Percentiles rank a stretch among this genome's conserved stretches.
Conservation (phyloP, 257 asterid genomes). For the Nicotiana knightiana region DNA sequence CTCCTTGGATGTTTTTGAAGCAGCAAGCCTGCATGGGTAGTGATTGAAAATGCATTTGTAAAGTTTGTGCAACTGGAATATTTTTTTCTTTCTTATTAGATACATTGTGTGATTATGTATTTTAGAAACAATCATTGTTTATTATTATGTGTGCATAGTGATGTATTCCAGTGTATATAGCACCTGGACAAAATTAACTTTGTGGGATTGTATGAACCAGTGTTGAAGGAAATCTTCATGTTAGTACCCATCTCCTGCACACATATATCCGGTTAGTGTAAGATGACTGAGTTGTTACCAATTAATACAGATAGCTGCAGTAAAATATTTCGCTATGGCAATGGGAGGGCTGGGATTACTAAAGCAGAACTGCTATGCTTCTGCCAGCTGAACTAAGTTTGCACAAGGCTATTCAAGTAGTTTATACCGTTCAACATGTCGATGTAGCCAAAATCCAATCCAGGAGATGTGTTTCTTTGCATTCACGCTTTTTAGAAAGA, state of each 20-base stretch:
- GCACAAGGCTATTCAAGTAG: background rate
- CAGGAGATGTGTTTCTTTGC: too few species aligned
- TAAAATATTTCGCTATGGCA: background rate
- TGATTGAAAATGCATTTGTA: constrained; percentile 31
- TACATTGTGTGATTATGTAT: constrained; percentile 30
- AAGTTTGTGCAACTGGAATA: constrained; percentile 16
- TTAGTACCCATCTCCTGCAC: background rate
- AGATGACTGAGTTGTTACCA: background rate
- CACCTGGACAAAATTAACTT: constrained; percentile 3
- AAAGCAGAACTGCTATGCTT: background rate
- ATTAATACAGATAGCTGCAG: background rate
- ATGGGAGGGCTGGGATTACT: background rate
- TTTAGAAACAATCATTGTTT: constrained; percentile 31
- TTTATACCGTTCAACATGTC: background rate
- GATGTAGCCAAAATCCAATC: background rate
- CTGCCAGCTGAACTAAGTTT: background rate
- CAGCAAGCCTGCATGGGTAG: constrained; percentile 15
- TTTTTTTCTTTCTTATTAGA: constrained; percentile 22
- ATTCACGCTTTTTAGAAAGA: too few species aligned
- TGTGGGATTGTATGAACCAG: background rate
- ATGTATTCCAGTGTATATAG: constrained; percentile 24
- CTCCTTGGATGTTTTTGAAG: constrained; percentile 66
- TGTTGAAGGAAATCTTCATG: background rate
- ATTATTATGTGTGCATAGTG: constrained; percentile 39
- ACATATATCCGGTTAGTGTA: background rate